Conservation (phyloP, 371 early-diverging fungal species). For the Mucor ambiguus region DNA sequence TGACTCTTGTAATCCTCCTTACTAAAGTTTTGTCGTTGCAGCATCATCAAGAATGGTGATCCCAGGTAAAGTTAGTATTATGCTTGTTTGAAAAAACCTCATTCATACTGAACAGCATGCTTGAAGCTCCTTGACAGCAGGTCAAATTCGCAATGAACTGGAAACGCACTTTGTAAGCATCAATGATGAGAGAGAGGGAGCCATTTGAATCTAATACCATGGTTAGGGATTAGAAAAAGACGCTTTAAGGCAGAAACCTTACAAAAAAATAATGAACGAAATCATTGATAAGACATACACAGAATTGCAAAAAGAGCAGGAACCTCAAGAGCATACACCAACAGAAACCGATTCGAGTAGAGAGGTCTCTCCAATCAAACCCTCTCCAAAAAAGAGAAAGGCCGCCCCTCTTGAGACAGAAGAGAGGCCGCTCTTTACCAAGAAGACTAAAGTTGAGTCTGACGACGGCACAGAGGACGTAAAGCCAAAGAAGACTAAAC, state of each 20-base stretch:
- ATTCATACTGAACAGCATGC: background rate
- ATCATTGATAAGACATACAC: slow-evolving; percentile 29
- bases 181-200: background rate
- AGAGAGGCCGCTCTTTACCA: too few relatives aligned
- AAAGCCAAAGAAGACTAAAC: background rate
- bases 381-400: background rate
- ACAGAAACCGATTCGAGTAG: background rate
- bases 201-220: background rate
- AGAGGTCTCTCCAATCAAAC: background rate
- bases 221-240: slow-evolving; percentile 26
- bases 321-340: background rate
- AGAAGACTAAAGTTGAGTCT: background rate
- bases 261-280: slow-evolving; percentile 24
- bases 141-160: slow-evolving; percentile 7
- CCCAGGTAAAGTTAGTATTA: background rate
- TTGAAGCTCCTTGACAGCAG: slow-evolving; percentile 15
- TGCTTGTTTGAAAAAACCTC: background rate
- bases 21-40: background rate
- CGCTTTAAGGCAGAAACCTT: slow-evolving; percentile 28
- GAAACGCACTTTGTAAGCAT: slow-evolving; percentile 18
- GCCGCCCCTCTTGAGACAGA: background rate
- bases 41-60: slow-evolving; percentile 19
- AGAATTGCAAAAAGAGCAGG: background rate
- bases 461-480: background rate
- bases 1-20: too few relatives aligned